Base-by-base conservation (phyloP, 2,329 filamentous ascomycete genomes). In the Talaromyces amestolkiae region DNA sequence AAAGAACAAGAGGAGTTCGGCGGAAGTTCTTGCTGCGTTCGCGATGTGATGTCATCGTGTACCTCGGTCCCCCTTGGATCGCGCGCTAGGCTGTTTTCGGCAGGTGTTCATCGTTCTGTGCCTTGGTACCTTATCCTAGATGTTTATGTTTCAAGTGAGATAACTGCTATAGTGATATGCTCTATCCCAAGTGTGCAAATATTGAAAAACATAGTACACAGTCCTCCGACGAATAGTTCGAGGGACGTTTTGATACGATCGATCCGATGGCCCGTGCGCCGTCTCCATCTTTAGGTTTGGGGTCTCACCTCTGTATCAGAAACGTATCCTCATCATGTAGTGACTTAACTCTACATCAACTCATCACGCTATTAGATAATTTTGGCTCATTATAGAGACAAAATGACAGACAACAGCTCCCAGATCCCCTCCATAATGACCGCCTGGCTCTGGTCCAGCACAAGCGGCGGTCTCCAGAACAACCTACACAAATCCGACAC, bases 361-460 rank as follows among this genome's bases (percentile, higher is more conserved):
- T 11, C 6, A 35, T 22, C n/a, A 9, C 3, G 19, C n/a, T 15
- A 17, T 9, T 6, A 13, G 8, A n/a, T 19, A 54, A 9, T 17
- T 33, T 9, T 7, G 13, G 10, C 17, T n/a, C 7, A 9, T 22
- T n/a, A 19, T 37, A 35, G 19, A 6, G 8, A 17, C 31, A 35
- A 9, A 27, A 63, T 63, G 61, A 45, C 63, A 33, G 37, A 43
- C 24, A 59, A 59, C 33, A 60, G 43, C 6, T 51, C 53, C n/a
- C 35, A 63, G 17, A 65, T 67, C 35, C 72, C 73, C 5, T 66
- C 72, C 17, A 81, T 76, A 19, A 89, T 88, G 85, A 81, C 80
- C 70, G 85, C 85, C 64, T 89, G 86, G 86, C 80, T 85, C 63
- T 89, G 84, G 77, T 77, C 71, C 61, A 74, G 72, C 67, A 77